Evolutionary conservation across 1,284 basidiomycete genomes (phyloP), one percentile per base, ranked within the genome.

Genomic region (Entoloma clypeatum): DNA sequence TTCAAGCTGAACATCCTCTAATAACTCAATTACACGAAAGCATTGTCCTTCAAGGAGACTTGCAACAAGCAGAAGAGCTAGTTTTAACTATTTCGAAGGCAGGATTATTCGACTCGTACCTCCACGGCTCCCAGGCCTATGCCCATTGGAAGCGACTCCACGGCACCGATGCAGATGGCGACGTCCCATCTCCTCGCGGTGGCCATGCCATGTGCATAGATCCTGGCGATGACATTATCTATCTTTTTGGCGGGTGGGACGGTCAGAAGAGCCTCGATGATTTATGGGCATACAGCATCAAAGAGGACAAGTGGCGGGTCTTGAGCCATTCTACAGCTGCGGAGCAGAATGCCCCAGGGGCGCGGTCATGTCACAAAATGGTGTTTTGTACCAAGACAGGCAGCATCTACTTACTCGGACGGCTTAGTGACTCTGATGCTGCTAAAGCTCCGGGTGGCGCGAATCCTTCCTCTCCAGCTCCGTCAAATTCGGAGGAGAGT

Each of bases 191-290:
- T 21, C 67, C 74, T 36, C 75, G 88, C 2, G 86, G 87, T 13
- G 89, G 88, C 0, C 86, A 91, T 51, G 80, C 86, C 17, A 87
- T 90, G 83, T 88, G 84, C 52, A 75, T 91, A 48, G 88, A 92
- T 56, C 64, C 74, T 21, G 68, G 71, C 8, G 72, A 74, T 26
- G 74, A 77, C 4, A 61, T 75, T 31, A 77, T 90, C 9, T 91
- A 90, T 56, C 68, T 92, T 11, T 79, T 88, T 45, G 89, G 89
- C 1, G 89, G 89, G 0, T 92, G 81, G 78, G 77, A 89, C 49
- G 88, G 89, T 2, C 61, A 74, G 43, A 80, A 73, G 45, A 80
- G 77, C 43, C 66, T 92, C 10, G 81, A 85, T 49, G 89, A 92
- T 57, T 81, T 92, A 44, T 91, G 88, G 88, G 71, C 72, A 29